Evolutionary conservation across 176 grass and related monocot species (phyloP).

Genomic region (Leersia perrieri): DNA sequence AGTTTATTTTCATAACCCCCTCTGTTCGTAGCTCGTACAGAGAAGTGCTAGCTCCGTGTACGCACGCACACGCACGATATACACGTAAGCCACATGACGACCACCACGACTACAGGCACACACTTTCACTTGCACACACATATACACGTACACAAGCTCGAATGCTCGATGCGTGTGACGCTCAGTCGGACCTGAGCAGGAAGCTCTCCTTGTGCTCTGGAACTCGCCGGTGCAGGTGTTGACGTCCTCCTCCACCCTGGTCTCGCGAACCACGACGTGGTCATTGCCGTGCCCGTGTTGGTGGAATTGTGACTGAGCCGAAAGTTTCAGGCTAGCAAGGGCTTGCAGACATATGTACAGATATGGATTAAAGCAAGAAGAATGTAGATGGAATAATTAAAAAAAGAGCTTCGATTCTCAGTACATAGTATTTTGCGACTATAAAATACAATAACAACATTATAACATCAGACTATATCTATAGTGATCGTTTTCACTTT

Average conservation of each 20-base stretch:
- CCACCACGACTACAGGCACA: neutral
- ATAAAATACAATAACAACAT: neutral
- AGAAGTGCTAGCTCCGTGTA: neutral
- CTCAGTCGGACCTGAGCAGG: conserved; percentile 26
- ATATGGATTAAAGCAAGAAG: conserved; percentile 5
- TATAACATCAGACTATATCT: neutral
- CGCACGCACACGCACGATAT: neutral
- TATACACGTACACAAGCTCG: neutral
- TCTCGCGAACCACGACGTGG: conserved; percentile 31
- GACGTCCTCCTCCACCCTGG: conserved; percentile 42
- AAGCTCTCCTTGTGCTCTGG: conserved; percentile 49
- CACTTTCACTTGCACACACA: neutral
- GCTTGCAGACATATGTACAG: neutral
- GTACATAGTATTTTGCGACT: neutral
- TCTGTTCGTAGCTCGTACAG: neutral
- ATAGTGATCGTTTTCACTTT: neutral
- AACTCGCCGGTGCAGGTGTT: conserved; percentile 49
- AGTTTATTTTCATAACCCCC: conserved; percentile 10
- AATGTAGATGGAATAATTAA: conserved; percentile 36
- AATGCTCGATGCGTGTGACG: neutral
- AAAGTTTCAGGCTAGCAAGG: neutral
- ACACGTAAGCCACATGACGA: neutral
- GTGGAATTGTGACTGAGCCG: no score
- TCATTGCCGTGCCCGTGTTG: conserved; percentile 17
- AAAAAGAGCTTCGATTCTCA: neutral